Percentiles rank a stretch among this genome's conserved stretches.
These are phyloP conservation scores for Turritis glabra DNA, from an alignment of 345 rosid species.

Conservation along the genomic window DNA sequence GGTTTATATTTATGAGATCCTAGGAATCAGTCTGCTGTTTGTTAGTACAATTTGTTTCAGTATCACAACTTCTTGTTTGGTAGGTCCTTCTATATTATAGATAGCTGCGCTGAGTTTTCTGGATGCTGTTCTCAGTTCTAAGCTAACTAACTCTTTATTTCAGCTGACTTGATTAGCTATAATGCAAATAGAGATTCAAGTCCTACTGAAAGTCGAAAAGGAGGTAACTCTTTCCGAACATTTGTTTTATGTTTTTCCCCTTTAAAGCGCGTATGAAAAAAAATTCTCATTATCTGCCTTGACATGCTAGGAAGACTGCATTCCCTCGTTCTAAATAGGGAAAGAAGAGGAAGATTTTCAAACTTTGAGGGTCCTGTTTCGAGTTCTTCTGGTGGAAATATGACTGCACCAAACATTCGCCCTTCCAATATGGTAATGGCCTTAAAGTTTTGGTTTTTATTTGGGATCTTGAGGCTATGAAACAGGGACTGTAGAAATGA, in stretches of 20 bases:
- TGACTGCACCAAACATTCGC: conserved; percentile 45
- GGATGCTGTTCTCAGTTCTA: conserved; percentile 19
- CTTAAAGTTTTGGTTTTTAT: background rate
- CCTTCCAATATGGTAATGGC: conserved; percentile 56
- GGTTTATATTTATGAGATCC: conserved; percentile 4
- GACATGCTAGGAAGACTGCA: conserved; percentile 65
- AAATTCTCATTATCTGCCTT: conserved; percentile 28
- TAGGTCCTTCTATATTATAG: background rate
- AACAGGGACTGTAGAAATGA: background rate
- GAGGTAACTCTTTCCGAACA: conserved; percentile 54
- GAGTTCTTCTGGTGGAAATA: conserved; percentile 47
- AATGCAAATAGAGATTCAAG: conserved; percentile 53
- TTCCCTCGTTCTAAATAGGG: conserved; percentile 62
- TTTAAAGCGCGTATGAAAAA: conserved; percentile 5
- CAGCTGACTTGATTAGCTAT: conserved; percentile 62
- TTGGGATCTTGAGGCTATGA: background rate
- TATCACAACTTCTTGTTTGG: conserved; percentile 11
- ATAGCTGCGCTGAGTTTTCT: background rate
- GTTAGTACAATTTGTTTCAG: background rate
- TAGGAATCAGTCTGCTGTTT: background rate
- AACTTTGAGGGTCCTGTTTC: conserved; percentile 57
- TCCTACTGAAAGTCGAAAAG: conserved; percentile 56
- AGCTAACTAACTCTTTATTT: conserved; percentile 36
- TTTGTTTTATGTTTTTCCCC: background rate
- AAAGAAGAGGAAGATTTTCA: conserved; percentile 70